phyloP scores from a whole-genome alignment of 495 filamentous ascomycete genomes.

The Barbatosphaeria neglecta region DNA sequence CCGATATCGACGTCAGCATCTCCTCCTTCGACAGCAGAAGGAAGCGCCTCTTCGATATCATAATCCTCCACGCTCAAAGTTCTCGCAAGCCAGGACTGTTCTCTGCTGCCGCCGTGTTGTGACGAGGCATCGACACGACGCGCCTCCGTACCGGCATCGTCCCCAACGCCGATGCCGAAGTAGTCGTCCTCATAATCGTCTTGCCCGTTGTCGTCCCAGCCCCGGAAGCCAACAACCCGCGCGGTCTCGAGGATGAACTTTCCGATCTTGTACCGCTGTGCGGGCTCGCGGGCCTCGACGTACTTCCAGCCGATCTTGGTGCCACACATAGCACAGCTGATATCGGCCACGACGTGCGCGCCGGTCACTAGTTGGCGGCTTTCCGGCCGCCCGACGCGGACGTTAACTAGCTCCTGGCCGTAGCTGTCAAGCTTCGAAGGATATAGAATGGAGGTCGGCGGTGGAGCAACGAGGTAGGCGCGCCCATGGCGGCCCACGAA shows the following conservation, averaged over 20 bases:
- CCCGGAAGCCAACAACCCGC: constrained; percentile 50
- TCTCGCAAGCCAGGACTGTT: too few species aligned
- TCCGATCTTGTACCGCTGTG: constrained; percentile 84
- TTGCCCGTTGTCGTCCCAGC: constrained; percentile 50
- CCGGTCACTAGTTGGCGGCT: constrained; percentile 71
- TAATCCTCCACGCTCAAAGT: too few species aligned
- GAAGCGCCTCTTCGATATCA: too few species aligned
- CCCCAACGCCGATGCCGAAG: too few species aligned
- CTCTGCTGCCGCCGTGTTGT: too few species aligned
- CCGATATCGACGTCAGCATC: constrained; percentile 5
- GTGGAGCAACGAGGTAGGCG: constrained; percentile 66
- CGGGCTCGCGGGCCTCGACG: constrained; percentile 66
- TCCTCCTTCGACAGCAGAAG: too few species aligned
- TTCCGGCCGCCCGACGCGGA: constrained; percentile 40
- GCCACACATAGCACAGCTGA: constrained; percentile 41
- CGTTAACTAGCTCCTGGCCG: constrained; percentile 27
- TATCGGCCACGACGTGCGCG: constrained; percentile 51
- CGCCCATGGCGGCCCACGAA: constrained; percentile 92
- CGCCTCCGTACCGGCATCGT: too few species aligned
- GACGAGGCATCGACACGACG: too few species aligned
- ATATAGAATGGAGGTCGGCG: constrained; percentile 3
- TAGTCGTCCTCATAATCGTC: constrained; percentile 2
- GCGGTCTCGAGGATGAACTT: constrained; percentile 92
- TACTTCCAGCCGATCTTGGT: constrained; percentile 88
- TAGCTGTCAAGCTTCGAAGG: constrained; percentile 12